phyloP scores from a whole-genome alignment of 225 moss, liverwort and hornwort genomes.

The Rhytidiadelphus loreus region DNA sequence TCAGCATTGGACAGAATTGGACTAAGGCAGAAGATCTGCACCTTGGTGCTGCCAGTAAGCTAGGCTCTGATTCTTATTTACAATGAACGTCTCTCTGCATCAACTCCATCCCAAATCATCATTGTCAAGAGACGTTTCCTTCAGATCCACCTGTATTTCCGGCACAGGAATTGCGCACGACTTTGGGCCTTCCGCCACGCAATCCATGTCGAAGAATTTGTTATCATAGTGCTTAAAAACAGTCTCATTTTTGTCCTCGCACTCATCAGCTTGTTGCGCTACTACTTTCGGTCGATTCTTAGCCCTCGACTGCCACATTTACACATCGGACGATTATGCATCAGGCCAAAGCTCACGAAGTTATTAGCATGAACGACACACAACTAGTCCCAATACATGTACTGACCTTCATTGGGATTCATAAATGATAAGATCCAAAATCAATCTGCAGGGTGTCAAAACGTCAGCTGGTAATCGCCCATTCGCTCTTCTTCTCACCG shows the following conservation, averaged over 20 bases:
- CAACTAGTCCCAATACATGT: not conserved
- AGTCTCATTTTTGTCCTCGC: not conserved
- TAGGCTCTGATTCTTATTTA: not conserved
- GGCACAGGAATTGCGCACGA: not conserved
- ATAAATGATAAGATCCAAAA: not conserved
- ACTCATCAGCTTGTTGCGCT: not conserved
- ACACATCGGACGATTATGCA: not conserved
- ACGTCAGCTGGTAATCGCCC: not conserved
- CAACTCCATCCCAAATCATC: not conserved
- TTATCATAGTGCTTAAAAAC: constrained; percentile 22
- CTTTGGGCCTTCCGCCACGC: not conserved
- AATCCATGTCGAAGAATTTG: constrained; percentile 27
- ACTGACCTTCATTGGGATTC: constrained; percentile 24
- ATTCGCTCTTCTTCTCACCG: not conserved
- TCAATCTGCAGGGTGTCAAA: not conserved
- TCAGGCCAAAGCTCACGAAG: not conserved
- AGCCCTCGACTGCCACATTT: not conserved
- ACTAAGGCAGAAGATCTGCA: not conserved
- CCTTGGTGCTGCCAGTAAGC: not conserved
- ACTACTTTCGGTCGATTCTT: constrained; percentile 1
- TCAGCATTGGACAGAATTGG: not conserved
- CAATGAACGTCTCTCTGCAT: not conserved
- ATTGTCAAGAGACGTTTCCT: not conserved
- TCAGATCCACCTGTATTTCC: constrained; percentile 18
- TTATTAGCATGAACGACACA: not conserved